Conservation (phyloP, 2,329 filamentous ascomycete genomes). For the Rhynchosporium agropyri region DNA sequence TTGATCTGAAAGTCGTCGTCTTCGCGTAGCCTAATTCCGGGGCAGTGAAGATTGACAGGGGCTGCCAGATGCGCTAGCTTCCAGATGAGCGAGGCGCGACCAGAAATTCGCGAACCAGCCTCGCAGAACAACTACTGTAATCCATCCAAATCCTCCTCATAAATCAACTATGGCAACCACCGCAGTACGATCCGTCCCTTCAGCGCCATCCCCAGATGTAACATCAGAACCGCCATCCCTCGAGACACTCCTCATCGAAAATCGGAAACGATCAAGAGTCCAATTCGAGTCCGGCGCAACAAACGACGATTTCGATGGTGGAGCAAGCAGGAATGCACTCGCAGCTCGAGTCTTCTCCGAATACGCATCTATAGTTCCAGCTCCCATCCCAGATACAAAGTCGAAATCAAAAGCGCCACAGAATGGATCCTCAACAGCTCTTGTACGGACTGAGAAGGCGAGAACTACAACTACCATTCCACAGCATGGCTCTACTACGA, state of each 20-base stretch:
- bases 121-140: slow-evolving; percentile 15
- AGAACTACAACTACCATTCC: slow-evolving; percentile 11
- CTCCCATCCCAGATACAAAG: slow-evolving; percentile 17
- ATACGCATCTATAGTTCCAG: slow-evolving; percentile 51
- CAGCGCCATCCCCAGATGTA: slow-evolving; percentile 9
- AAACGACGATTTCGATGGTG: slow-evolving; percentile 32
- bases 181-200: slow-evolving; percentile 8
- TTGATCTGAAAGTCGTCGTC: slow-evolving; percentile 19
- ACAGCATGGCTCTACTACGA: slow-evolving; percentile 51
- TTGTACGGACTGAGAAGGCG: slow-evolving; percentile 15
- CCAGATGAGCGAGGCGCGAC: slow-evolving; percentile 4
- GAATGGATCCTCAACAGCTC: slow-evolving; percentile 18
- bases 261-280: slow-evolving; percentile 47
- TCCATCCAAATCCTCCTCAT: background rate
- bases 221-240: slow-evolving; percentile 38
- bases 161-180: slow-evolving; percentile 20
- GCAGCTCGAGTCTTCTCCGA: slow-evolving; percentile 52
- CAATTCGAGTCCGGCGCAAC: slow-evolving; percentile 44
- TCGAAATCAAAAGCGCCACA: slow-evolving; percentile 19
- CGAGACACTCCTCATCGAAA: slow-evolving; percentile 46
- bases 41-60: slow-evolving; percentile 6
- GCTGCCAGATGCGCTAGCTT: slow-evolving; percentile 11
- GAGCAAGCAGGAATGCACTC: slow-evolving; percentile 38
- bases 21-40: slow-evolving; percentile 16
- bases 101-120: slow-evolving; percentile 15